Conservation (phyloP, 345 rosid genomes). For the Eucalyptus melliodora region DNA sequence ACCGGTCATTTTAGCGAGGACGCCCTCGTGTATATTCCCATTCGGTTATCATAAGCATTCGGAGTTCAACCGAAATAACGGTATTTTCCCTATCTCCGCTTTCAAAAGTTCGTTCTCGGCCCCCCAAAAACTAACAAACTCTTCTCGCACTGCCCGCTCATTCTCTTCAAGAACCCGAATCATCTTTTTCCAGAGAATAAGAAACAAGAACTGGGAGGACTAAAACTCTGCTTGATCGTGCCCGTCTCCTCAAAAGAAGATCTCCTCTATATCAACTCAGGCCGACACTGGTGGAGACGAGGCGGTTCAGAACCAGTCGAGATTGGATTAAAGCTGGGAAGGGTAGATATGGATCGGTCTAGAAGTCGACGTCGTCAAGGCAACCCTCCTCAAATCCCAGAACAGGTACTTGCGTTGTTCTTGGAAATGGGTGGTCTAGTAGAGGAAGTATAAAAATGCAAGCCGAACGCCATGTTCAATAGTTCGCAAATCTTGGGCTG, state of each 20-base stretch:
- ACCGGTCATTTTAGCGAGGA: background rate
- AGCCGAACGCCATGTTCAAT: background rate
- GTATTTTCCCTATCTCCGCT: background rate
- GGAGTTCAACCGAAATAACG: background rate
- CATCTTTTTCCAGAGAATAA: background rate
- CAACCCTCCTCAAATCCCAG: background rate
- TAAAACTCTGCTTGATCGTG: background rate
- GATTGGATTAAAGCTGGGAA: background rate
- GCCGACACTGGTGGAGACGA: background rate
- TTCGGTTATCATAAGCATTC: background rate
- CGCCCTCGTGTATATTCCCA: background rate
- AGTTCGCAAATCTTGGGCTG: background rate
- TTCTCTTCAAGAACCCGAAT: background rate
- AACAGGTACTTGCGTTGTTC: background rate
- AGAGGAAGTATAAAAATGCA: background rate
- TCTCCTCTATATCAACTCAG: background rate
- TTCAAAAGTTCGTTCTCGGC: background rate
- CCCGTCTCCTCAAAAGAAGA: background rate
- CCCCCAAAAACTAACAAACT: background rate
- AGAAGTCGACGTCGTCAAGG: background rate
- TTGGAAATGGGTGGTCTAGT: background rate
- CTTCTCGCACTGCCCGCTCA: background rate
- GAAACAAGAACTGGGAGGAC: background rate
- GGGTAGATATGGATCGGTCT: background rate
- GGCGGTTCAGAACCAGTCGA: background rate